These are phyloP conservation scores for Hirschioporus abietinus DNA, from an alignment of 768 basidiomycete genomes.

Conservation along the genomic window DNA sequence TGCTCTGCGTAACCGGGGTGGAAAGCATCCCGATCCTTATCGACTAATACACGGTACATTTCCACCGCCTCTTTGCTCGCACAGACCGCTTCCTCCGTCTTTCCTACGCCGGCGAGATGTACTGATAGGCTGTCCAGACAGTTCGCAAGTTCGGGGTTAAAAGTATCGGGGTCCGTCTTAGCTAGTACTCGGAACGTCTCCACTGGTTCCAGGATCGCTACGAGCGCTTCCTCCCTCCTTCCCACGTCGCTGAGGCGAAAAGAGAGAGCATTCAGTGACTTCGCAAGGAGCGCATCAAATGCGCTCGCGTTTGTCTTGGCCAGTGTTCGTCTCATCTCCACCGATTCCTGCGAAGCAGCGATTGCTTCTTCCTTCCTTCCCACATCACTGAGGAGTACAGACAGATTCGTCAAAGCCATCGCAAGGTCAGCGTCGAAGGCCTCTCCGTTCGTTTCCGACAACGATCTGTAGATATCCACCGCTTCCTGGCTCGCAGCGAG, in stretches of 20 bases:
- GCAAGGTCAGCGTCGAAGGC: background rate
- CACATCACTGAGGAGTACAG: conserved; percentile 7
- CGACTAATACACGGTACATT: background rate
- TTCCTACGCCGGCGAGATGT: background rate
- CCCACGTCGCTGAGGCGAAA: conserved; percentile 1
- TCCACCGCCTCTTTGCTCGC: conserved; percentile 4
- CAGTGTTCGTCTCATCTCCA: no score
- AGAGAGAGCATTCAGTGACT: conserved; percentile 11
- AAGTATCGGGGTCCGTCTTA: no score
- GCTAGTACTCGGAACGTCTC: background rate
- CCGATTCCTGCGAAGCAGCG: background rate
- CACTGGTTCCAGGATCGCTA: conserved; percentile 6
- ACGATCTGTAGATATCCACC: background rate
- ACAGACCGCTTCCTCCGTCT: background rate
- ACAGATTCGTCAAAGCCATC: conserved; percentile 5
- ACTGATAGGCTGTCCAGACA: background rate
- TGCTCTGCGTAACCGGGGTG: background rate
- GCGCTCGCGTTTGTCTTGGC: no score
- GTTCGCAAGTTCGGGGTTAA: background rate
- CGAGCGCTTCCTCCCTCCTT: conserved; percentile 9
- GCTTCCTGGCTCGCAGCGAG: conserved; percentile 8
- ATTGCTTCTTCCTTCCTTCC: conserved; percentile 9
- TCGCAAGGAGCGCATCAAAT: no score
- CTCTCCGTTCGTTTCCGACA: background rate
- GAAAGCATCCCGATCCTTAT: background rate